phyloP scores from a whole-genome alignment of 441 rosid species.

The Bruguiera hainesii region DNA sequence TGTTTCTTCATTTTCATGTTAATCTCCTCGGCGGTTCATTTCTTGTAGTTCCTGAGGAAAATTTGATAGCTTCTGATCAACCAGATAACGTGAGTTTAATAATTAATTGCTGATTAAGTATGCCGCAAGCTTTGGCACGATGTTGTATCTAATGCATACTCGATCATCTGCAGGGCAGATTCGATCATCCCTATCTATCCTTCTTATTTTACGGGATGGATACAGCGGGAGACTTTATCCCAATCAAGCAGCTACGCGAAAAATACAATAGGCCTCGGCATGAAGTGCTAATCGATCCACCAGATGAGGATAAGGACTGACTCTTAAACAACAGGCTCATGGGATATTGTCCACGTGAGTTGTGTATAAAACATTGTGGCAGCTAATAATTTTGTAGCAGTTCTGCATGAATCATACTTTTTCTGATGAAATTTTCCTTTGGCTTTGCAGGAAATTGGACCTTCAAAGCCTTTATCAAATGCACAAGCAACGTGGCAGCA shows the following conservation, averaged over 20 bases:
- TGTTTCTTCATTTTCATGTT: slow-evolving; percentile 5
- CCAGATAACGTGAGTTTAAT: slow-evolving; percentile 55
- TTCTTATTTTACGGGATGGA: slow-evolving; percentile 83
- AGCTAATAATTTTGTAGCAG: neutral
- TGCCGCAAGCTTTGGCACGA: slow-evolving; percentile 6
- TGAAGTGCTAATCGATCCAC: slow-evolving; percentile 63
- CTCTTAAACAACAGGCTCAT: slow-evolving; percentile 20
- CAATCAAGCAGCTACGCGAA: slow-evolving; percentile 86
- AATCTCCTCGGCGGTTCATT: slow-evolving; percentile 3
- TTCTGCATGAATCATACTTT: neutral
- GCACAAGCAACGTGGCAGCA: neutral
- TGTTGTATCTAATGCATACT: neutral
- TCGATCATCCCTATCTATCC: slow-evolving; percentile 85
- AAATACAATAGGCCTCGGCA: slow-evolving; percentile 72
- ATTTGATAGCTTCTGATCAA: slow-evolving; percentile 57
- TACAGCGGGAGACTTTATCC: slow-evolving; percentile 86
- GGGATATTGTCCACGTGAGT: neutral
- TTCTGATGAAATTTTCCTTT: neutral
- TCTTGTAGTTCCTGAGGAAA: slow-evolving; percentile 86
- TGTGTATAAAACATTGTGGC: neutral
- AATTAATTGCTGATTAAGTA: neutral
- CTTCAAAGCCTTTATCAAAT: neutral
- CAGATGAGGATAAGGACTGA: slow-evolving; percentile 38
- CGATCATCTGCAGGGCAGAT: slow-evolving; percentile 59
- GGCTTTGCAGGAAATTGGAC: slow-evolving; percentile 7